phyloP scores from a whole-genome alignment of 306 rosid species.

The Boehmeria nivea region DNA sequence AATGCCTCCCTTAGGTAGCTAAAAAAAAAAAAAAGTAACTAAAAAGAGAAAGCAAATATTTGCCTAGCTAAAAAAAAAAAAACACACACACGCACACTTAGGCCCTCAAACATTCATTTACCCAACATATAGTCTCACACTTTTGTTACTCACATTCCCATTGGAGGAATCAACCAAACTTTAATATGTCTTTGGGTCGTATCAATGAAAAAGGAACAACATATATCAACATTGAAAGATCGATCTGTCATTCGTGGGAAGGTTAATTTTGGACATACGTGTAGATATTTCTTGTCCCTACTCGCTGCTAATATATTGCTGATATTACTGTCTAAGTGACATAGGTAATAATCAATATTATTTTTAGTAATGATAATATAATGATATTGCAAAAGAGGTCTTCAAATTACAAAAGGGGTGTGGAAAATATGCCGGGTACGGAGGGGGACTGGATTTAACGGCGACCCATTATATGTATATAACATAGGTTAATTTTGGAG shows the following conservation, averaged over 20 bases:
- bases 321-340: background rate
- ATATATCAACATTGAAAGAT: background rate
- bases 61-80: background rate
- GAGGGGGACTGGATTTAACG: slow-evolving; percentile 62
- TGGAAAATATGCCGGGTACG: slow-evolving; percentile 38
- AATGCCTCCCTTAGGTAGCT: background rate
- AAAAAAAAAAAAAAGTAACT: background rate
- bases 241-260: background rate
- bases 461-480: slow-evolving; percentile 19
- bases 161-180: background rate
- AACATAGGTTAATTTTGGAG: too few relatives aligned
- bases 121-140: background rate
- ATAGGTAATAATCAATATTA: too few relatives aligned
- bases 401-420: slow-evolving; percentile 8
- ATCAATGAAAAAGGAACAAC: background rate
- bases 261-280: background rate
- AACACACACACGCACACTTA: too few relatives aligned
- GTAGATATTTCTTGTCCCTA: background rate
- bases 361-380: too few relatives aligned
- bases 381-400: slow-evolving; percentile 8
- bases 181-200: background rate
- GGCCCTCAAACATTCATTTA: background rate
- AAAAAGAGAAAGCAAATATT: background rate
- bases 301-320: background rate
- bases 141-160: background rate